Evolutionary conservation across 371 early-diverging fungal genomes (phyloP).

Genomic region (Mortierella sp.): DNA sequence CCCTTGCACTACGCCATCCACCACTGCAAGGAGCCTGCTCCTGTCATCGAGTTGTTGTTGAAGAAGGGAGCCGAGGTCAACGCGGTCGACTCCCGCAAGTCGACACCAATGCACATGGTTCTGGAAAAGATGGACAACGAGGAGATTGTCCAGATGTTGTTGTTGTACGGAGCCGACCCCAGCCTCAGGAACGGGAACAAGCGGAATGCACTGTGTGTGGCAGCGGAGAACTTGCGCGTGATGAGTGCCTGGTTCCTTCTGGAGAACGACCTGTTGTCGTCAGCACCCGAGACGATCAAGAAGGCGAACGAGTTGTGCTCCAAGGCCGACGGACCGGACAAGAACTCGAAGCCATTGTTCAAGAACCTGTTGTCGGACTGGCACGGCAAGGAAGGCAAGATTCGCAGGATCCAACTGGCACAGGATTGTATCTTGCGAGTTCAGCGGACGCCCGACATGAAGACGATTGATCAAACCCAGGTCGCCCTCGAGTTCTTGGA

Average conservation of each 20-base stretch:
- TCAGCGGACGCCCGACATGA: slow-evolving; percentile 50
- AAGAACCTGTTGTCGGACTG: slow-evolving; percentile 56
- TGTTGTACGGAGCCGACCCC: slow-evolving; percentile 55
- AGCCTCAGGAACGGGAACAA: slow-evolving; percentile 48
- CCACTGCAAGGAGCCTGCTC: slow-evolving; percentile 44
- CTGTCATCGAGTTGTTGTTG: slow-evolving; percentile 49
- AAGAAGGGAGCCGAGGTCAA: slow-evolving; percentile 53
- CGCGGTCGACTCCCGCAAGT: slow-evolving; percentile 37
- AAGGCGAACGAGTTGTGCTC: slow-evolving; percentile 51
- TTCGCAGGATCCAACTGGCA: slow-evolving; percentile 46
- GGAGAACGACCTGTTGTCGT: slow-evolving; percentile 52
- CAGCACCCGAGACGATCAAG: slow-evolving; percentile 53
- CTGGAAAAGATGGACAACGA: slow-evolving; percentile 55
- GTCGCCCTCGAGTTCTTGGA: slow-evolving; percentile 52
- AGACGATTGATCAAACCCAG: slow-evolving; percentile 51
- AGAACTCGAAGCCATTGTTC: slow-evolving; percentile 55
- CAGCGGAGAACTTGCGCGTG: slow-evolving; percentile 50
- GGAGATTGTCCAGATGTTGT: slow-evolving; percentile 49
- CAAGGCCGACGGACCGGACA: slow-evolving; percentile 56
- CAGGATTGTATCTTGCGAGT: slow-evolving; percentile 53
- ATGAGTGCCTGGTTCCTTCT: slow-evolving; percentile 58
- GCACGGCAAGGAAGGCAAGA: slow-evolving; percentile 57
- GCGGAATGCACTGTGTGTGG: slow-evolving; percentile 47
- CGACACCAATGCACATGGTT: slow-evolving; percentile 44
- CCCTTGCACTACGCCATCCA: slow-evolving; percentile 51